Evolutionary conservation across 108 stramenopile species (phyloP), one percentile per base, ranked within the genome.

Genomic region (Conticribra weissflogii): DNA sequence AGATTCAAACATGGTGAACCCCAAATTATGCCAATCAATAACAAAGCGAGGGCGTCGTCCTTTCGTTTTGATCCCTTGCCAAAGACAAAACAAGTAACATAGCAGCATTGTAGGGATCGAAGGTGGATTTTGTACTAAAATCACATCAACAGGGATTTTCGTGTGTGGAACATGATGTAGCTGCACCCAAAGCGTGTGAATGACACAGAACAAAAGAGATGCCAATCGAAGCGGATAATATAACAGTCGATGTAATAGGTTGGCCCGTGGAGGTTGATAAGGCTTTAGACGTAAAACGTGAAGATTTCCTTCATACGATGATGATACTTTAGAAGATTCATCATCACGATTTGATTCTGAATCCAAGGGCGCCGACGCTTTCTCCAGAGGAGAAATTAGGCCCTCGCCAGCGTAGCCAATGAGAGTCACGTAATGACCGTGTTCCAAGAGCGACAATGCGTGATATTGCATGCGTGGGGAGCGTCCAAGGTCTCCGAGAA

Each of bases 381-480:
- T 32, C 54, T 68, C 54, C 16, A 87, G 52, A 12, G 61, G 58
- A 16, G 82, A 82, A 23, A 85, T 64, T 25, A 84, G 59, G n/a
- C 78, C 70, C 68, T 88, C 88, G 27, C 92, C 90, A 12, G 63
- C 74, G 66, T 94, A 93, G 4, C 92, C 93, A 19, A 94, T 62
- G 14, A 93, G 51, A 9, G 91, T 80, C 21, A 96, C 93, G 24
- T 62, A 56, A 56, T 91, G 83, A 0, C 86, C 86, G 21, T 81
- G 67, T 29, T 88, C 71, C 9, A 97, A 75, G 19, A 99, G 68
- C 5, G 94, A 96, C n/a, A 86, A 57, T 1, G 96, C 91, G 67
- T 99, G 98, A 76, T 98, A 99, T 73, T 98, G 98, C 99, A 99
- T 99, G 1, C 99, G 91, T 17, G 98, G 99, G 45, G 95, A 96